phyloP scores from a whole-genome alignment of 192 early-diverging fungal species.

The Geosiphon pyriformis region DNA sequence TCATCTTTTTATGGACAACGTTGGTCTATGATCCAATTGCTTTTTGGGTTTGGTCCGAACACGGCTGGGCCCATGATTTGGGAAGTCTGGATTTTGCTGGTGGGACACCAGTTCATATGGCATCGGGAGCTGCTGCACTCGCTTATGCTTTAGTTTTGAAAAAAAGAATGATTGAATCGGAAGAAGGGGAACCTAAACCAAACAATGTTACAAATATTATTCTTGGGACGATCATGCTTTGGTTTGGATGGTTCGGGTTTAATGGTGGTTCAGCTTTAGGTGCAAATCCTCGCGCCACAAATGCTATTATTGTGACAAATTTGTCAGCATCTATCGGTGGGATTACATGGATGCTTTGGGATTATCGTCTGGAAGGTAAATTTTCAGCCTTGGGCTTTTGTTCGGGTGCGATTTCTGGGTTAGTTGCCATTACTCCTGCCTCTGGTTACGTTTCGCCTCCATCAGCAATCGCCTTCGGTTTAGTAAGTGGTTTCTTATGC shows the following conservation, averaged over 20 bases:
- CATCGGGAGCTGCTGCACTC: slow-evolving; percentile 63
- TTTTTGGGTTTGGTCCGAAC: slow-evolving; percentile 64
- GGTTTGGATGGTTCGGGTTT: too few relatives aligned
- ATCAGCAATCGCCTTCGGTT: slow-evolving; percentile 75
- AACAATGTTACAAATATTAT: slow-evolving; percentile 91
- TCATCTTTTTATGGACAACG: slow-evolving; percentile 59
- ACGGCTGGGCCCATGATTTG: slow-evolving; percentile 59
- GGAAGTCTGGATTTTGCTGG: slow-evolving; percentile 73
- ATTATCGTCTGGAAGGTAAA: slow-evolving; percentile 71
- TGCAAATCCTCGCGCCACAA: slow-evolving; percentile 83
- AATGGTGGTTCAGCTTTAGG: too few relatives aligned
- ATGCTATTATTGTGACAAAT: slow-evolving; percentile 83
- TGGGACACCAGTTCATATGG: slow-evolving; percentile 66
- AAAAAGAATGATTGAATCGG: too few relatives aligned
- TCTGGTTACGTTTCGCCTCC: slow-evolving; percentile 83
- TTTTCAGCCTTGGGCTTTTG: slow-evolving; percentile 90
- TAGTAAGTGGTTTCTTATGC: slow-evolving; percentile 64
- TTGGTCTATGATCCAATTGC: slow-evolving; percentile 58
- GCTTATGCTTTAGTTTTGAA: slow-evolving; percentile 64
- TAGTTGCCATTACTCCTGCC: slow-evolving; percentile 91
- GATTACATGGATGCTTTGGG: slow-evolving; percentile 76
- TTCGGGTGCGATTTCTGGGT: slow-evolving; percentile 84
- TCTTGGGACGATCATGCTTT: slow-evolving; percentile 80
- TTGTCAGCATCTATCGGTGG: slow-evolving; percentile 77
- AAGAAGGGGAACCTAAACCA: slow-evolving; percentile 67